These are phyloP conservation scores for Globisporangium parvum DNA, from an alignment of 352 stramenopile species.

Conservation along the genomic window DNA sequence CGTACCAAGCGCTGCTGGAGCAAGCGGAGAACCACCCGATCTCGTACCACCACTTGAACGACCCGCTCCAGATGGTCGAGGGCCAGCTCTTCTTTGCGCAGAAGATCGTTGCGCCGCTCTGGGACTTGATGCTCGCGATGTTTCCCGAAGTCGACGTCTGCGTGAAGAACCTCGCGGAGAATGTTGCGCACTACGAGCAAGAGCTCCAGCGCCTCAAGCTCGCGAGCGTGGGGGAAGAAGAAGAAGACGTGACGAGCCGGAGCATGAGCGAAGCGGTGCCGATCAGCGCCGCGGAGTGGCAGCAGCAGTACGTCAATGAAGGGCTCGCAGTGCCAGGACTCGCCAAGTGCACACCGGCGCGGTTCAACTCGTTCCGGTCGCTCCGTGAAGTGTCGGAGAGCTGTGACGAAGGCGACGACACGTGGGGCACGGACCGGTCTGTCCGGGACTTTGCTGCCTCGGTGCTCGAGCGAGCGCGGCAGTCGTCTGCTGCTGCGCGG, in stretches of 20 bases:
- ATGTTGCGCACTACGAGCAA: conserved; percentile 79
- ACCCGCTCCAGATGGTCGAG: conserved; percentile 82
- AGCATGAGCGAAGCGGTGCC: conserved; percentile 8
- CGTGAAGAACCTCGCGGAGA: conserved; percentile 57
- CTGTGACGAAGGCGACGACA: conserved; percentile 19
- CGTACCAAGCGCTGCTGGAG: conserved; percentile 79
- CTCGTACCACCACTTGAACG: conserved; percentile 75
- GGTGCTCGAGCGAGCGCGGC: conserved; percentile 7
- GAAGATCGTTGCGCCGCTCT: conserved; percentile 77
- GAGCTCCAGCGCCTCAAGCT: conserved; percentile 67
- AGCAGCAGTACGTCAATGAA: conserved; percentile 33
- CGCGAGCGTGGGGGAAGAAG: conserved; percentile 14
- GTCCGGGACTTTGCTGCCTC: conserved; percentile 11
- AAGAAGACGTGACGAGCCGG: not conserved
- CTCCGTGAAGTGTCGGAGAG: conserved; percentile 33
- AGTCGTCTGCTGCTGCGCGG: conserved; percentile 2
- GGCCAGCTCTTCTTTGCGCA: conserved; percentile 83
- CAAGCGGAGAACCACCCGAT: conserved; percentile 73
- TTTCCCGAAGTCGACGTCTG: conserved; percentile 67
- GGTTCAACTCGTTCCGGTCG: conserved; percentile 81
- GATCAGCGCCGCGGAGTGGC: conserved; percentile 1
- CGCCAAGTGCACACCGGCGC: conserved; percentile 65
- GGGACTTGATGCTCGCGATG: conserved; percentile 69
- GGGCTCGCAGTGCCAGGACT: conserved; percentile 70
- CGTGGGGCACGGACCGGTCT: conserved; percentile 1